Percentiles rank a stretch among this genome's conserved stretches.
These are phyloP conservation scores for Trichoderma pleuroti DNA, from an alignment of 2,329 filamentous ascomycete genomes.

Conservation along the genomic window DNA sequence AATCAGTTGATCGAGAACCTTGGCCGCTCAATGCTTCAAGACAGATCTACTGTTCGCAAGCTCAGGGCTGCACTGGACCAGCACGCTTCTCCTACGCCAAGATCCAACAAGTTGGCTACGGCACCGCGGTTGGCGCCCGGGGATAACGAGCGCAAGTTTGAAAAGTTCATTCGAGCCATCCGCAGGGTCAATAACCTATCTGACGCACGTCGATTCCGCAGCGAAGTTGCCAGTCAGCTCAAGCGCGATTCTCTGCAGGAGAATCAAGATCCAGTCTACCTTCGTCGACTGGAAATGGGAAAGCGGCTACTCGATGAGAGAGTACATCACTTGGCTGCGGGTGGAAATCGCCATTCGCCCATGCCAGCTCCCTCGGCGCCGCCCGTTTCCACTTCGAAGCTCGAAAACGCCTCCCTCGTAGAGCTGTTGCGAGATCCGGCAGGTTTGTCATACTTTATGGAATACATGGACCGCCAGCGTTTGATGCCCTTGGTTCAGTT, in stretches of 20 bases:
- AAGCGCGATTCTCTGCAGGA: constrained; percentile 78
- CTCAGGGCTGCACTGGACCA: constrained; percentile 89
- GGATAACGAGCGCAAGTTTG: constrained; percentile 89
- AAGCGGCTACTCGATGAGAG: constrained; percentile 87
- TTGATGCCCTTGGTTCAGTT: constrained; percentile 92
- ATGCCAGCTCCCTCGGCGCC: constrained; percentile 26
- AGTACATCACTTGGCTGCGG: constrained; percentile 73
- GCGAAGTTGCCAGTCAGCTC: constrained; percentile 86
- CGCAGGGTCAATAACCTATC: constrained; percentile 86
- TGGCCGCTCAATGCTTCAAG: constrained; percentile 82
- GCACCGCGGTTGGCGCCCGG: constrained; percentile 77
- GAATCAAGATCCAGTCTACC: constrained; percentile 77
- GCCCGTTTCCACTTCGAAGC: constrained; percentile 45
- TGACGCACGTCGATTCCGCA: constrained; percentile 87
- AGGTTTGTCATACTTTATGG: constrained; percentile 97
- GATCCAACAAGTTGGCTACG: constrained; percentile 57
- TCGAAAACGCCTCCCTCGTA: constrained; percentile 72
- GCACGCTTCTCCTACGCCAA: constrained; percentile 80
- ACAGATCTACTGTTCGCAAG: constrained; percentile 90
- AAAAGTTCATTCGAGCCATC: constrained; percentile 88
- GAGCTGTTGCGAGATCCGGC: constrained; percentile 88
- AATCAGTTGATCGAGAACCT: constrained; percentile 93
- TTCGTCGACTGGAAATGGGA: constrained; percentile 86
- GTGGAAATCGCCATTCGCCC: constrained; percentile 48
- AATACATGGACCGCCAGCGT: constrained; percentile 92